phyloP scores from a whole-genome alignment of 2,329 filamentous ascomycete species.

The Fusarium sp. region DNA sequence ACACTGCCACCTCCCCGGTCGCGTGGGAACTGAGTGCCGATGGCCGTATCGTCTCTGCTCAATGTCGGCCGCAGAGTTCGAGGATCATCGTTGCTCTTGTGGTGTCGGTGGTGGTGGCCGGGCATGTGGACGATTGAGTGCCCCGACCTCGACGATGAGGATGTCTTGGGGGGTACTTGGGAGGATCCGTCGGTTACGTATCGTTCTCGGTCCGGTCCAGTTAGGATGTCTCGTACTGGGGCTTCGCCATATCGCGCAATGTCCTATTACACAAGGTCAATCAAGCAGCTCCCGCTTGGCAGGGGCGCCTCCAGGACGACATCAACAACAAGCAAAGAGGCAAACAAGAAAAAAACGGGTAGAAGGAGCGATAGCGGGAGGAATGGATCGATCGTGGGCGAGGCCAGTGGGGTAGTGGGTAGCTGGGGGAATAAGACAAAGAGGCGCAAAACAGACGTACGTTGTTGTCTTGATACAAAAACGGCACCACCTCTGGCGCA shows the following conservation, averaged over 20 bases:
- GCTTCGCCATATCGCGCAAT: constrained; percentile 84
- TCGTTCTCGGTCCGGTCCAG: constrained; percentile 79
- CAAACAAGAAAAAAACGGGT: constrained; percentile 10
- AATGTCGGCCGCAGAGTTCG: constrained; percentile 79
- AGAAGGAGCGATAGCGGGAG: constrained; percentile 28
- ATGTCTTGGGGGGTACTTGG: constrained; percentile 71
- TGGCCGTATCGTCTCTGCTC: constrained; percentile 81
- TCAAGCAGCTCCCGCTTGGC: constrained; percentile 29
- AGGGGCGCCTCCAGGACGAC: constrained; percentile 9
- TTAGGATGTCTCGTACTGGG: constrained; percentile 79
- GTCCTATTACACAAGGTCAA: constrained; percentile 66
- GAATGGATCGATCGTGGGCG: constrained; percentile 34
- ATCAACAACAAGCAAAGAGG: constrained; percentile 21
- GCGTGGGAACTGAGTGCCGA: constrained; percentile 59
- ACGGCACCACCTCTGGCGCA: constrained; percentile 96
- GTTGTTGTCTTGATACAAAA: constrained; percentile 88
- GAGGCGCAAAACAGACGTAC: constrained; percentile 64
- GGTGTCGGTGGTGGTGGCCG: constrained; percentile 77
- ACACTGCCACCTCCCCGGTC: constrained; percentile 67
- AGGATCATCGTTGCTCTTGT: constrained; percentile 77
- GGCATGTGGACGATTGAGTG: constrained; percentile 76
- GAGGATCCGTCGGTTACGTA: constrained; percentile 67
- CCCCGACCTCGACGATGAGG: constrained; percentile 73
- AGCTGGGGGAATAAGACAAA: constrained; percentile 42
- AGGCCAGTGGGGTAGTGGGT: constrained; percentile 26